A percentile compares a stretch with the other conserved stretches of the same genome.
phyloP scores from a whole-genome alignment of 1,284 basidiomycete species.

The Malassezia nana region DNA sequence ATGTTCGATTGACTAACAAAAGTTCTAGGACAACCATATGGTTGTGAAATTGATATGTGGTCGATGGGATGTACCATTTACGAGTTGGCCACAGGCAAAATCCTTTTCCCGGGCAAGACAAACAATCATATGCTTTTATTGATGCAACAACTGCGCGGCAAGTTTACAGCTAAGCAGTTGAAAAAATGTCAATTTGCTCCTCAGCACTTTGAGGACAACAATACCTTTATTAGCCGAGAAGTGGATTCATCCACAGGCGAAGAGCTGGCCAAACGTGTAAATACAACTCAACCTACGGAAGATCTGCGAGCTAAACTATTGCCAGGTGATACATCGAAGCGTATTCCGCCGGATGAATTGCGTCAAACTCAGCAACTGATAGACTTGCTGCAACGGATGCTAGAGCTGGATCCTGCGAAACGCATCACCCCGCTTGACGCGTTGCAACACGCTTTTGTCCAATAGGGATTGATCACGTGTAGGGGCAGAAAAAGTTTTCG shows the following conservation, averaged over 20 bases:
- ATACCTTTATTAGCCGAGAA: conserved; percentile 43
- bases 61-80: conserved; percentile 95
- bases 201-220: conserved; percentile 84
- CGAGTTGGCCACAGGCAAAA: conserved; percentile 96
- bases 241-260: conserved; percentile 34
- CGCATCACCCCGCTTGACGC: conserved; percentile 80
- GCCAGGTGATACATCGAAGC: conserved; percentile 60
- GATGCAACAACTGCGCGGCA: conserved; percentile 79
- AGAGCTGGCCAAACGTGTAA: conserved; percentile 71
- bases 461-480: conserved; percentile 9
- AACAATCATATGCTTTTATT: conserved; percentile 87
- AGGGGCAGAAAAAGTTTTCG: conserved; percentile 1
- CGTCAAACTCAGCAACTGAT: conserved; percentile 74
- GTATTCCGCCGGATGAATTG: conserved; percentile 76
- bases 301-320: conserved; percentile 74
- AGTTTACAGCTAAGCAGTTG: conserved; percentile 84
- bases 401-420: conserved; percentile 77
- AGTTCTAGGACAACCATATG: conserved; percentile 92
- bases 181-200: conserved; percentile 86
- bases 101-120: conserved; percentile 86
- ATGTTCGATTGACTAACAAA: conserved; percentile 40
- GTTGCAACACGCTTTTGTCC: conserved; percentile 68
- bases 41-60: conserved; percentile 89
- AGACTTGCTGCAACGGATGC: conserved; percentile 82
- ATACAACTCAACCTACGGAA: conserved; percentile 69